phyloP scores from a whole-genome alignment of 805 yeast genomes.

The Sugiyamaella smithiae region DNA sequence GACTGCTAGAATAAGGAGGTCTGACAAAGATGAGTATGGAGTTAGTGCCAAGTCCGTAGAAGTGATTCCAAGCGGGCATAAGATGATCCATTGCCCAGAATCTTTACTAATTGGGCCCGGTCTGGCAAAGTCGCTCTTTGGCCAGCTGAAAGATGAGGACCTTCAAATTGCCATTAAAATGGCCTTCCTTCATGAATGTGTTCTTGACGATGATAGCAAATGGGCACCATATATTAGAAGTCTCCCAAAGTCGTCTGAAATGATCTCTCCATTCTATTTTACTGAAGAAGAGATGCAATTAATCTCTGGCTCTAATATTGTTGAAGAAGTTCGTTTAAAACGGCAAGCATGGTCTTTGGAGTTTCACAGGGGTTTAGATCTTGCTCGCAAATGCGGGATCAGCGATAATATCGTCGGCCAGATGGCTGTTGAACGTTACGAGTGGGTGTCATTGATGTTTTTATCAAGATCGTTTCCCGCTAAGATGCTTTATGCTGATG shows the following conservation, averaged over 20 bases:
- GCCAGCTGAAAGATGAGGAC: background rate
- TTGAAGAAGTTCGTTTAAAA: constrained; percentile 50
- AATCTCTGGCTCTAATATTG: constrained; percentile 68
- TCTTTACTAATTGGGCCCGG: constrained; percentile 1
- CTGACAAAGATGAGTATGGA: background rate
- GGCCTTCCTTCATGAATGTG: constrained; percentile 21
- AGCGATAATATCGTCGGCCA: constrained; percentile 17
- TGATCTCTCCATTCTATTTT: constrained; percentile 62
- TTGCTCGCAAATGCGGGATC: background rate
- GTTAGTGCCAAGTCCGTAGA: background rate
- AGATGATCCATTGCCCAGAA: background rate
- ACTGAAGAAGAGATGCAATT: constrained; percentile 46
- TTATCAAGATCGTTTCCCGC: constrained; percentile 79
- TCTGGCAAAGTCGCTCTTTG: background rate
- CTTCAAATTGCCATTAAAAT: constrained; percentile 20
- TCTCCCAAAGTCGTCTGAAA: constrained; percentile 45
- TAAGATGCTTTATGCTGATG: constrained; percentile 45
- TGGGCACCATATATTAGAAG: constrained; percentile 47
- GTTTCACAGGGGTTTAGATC: constrained; percentile 37
- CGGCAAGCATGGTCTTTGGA: constrained; percentile 51
- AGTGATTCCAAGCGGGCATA: background rate
- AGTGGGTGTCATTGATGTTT: constrained; percentile 73
- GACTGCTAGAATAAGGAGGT: background rate
- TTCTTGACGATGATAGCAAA: constrained; percentile 24
- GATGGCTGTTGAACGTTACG: constrained; percentile 36